These are phyloP conservation scores for Turritis glabra DNA, from an alignment of 345 rosid species.

Conservation along the genomic window DNA sequence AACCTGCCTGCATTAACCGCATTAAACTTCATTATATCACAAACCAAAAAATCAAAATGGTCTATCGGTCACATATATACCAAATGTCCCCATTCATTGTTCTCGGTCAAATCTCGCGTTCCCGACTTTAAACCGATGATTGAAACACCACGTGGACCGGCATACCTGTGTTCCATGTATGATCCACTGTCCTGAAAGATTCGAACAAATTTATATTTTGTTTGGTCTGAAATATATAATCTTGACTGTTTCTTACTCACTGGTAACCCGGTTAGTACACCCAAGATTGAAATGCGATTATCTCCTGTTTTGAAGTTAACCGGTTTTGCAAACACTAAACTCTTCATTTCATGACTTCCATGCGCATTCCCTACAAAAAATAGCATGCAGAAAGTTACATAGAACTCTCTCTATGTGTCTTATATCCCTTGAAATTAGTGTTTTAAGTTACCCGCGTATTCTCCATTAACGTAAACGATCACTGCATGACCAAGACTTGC, in stretches of 20 bases:
- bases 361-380: conserved; percentile 59
- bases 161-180: conserved; percentile 76
- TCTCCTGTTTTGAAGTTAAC: conserved; percentile 49
- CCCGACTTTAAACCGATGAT: conserved; percentile 81
- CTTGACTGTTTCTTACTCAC: conserved; percentile 43
- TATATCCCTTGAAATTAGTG: too few species aligned
- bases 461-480: conserved; percentile 62
- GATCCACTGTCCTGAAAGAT: conserved; percentile 75
- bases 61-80: too few species aligned
- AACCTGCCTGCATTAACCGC: conserved; percentile 47
- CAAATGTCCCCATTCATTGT: conserved; percentile 72
- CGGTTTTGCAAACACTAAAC: conserved; percentile 57
- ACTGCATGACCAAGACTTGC: conserved; percentile 79
- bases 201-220: too few species aligned
- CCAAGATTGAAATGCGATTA: conserved; percentile 56
- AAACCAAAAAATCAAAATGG: too few species aligned
- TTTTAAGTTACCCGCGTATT: conserved; percentile 59
- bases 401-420: too few species aligned
- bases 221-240: too few species aligned
- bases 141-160: conserved; percentile 67
- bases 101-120: conserved; percentile 57
- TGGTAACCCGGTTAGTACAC: conserved; percentile 58
- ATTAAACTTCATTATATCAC: conserved; percentile 9
- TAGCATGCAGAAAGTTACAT: too few species aligned
- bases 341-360: conserved; percentile 80